Percentiles rank a stretch among this genome's conserved stretches.
phyloP scores from a whole-genome alignment of 768 basidiomycete genomes.

The Tephrocybe sp. region DNA sequence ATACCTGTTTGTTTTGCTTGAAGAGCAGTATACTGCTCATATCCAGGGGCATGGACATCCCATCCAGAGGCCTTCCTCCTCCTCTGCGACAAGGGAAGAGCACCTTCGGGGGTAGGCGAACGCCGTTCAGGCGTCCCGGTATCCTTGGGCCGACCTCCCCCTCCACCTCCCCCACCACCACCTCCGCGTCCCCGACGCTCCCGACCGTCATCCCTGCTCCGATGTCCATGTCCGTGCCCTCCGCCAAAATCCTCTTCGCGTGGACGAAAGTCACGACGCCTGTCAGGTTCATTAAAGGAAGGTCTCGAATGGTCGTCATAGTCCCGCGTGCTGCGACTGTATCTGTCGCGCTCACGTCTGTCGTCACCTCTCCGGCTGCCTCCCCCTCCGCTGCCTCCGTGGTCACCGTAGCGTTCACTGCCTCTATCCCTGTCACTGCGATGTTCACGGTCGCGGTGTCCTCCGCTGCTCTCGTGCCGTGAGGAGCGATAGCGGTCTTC shows the following conservation, averaged over 20 bases:
- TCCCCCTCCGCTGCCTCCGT: conserved; percentile 25
- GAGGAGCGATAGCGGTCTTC: conserved; percentile 69
- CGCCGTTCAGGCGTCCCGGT: conserved; percentile 76
- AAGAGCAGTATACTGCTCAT: conserved; percentile 91
- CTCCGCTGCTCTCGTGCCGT: conserved; percentile 56
- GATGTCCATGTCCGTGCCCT: conserved; percentile 32
- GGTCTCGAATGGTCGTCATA: conserved; percentile 45
- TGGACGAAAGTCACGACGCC: conserved; percentile 45
- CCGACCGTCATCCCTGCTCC: conserved; percentile 33
- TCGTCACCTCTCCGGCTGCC: conserved; percentile 45
- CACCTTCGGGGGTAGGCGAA: conserved; percentile 89
- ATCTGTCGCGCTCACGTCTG: conserved; percentile 52
- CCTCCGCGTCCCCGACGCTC: conserved; percentile 38
- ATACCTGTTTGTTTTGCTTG: conserved; percentile 98
- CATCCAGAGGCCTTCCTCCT: conserved; percentile 90
- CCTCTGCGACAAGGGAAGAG: conserved; percentile 78
- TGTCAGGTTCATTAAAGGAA: conserved; percentile 47
- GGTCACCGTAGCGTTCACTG: conserved; percentile 33
- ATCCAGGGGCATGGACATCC: conserved; percentile 95
- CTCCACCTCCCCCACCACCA: conserved; percentile 36
- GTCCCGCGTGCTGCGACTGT: conserved; percentile 43
- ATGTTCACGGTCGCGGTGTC: conserved; percentile 51
- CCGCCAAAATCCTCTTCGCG: conserved; percentile 39
- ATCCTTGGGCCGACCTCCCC: conserved; percentile 50
- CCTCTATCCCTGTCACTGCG: conserved; percentile 44